phyloP scores from a whole-genome alignment of 208 protist genomes.

The Angomonas ambiguus region DNA sequence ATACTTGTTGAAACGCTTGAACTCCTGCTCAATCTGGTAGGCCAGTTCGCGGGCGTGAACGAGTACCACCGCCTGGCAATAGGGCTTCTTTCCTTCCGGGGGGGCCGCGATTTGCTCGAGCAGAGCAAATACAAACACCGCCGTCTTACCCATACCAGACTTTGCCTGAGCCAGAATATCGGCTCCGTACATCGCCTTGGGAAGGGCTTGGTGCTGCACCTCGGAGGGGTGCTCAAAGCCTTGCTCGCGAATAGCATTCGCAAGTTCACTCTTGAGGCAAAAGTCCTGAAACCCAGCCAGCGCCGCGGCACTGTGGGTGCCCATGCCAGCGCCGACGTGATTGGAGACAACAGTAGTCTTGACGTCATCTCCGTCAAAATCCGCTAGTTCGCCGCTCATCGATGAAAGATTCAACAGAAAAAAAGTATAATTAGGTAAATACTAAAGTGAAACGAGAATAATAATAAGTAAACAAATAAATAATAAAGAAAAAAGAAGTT shows the following conservation, averaged over 20 bases:
- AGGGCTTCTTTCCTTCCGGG: conserved; percentile 71
- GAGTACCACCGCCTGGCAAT: conserved; percentile 91
- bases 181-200: conserved; percentile 96
- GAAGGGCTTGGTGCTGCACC: conserved; percentile 99
- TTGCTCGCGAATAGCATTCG: conserved; percentile 96
- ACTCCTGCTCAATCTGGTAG: conserved; percentile 99
- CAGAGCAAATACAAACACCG: conserved; percentile 98
- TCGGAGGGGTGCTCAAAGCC: conserved; percentile 91
- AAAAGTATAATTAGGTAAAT: conserved; percentile 7
- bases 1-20: conserved; percentile 97
- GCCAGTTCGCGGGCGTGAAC: conserved; percentile 98
- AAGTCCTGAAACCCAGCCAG: conserved; percentile 98
- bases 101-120: conserved; percentile 96
- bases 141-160: conserved; percentile 99
- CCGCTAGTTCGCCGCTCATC: conserved; percentile 81
- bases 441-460: neutral
- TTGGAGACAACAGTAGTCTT: conserved; percentile 65
- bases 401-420: neutral
- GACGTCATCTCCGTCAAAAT: conserved; percentile 90
- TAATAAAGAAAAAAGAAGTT: conserved; percentile 6
- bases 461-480: conserved; percentile 10
- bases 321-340: conserved; percentile 72
- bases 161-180: conserved; percentile 99
- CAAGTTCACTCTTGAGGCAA: conserved; percentile 98
- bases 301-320: conserved; percentile 88